These are phyloP conservation scores for Microcyclosporella mali DNA, from an alignment of 2,329 filamentous ascomycete species.

Conservation along the genomic window DNA sequence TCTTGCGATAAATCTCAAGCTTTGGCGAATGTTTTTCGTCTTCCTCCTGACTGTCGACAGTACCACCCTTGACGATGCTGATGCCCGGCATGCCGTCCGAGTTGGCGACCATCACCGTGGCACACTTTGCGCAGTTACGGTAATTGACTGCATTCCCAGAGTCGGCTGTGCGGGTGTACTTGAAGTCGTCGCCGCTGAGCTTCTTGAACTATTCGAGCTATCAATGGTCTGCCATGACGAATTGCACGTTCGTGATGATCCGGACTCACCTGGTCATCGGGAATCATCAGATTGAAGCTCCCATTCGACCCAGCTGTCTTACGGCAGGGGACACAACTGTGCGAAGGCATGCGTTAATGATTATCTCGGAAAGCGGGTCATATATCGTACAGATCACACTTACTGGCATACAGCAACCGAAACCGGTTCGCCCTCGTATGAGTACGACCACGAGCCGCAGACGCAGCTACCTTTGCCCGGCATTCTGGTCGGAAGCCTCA, in stretches of 20 bases:
- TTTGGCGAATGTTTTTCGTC: slow-evolving; percentile 19
- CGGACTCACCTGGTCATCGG: slow-evolving; percentile 22
- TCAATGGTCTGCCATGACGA: slow-evolving; percentile 4
- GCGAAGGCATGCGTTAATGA: too few relatives aligned
- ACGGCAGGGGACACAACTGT: slow-evolving; percentile 29
- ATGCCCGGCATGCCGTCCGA: slow-evolving; percentile 22
- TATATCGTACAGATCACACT: slow-evolving; percentile 3
- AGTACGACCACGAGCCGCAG: slow-evolving; percentile 34
- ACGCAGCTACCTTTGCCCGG: slow-evolving; percentile 21
- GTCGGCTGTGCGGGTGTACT: slow-evolving; percentile 25
- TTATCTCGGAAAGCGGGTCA: too few relatives aligned
- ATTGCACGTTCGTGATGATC: too few relatives aligned
- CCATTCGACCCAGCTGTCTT: slow-evolving; percentile 30
- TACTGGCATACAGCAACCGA: slow-evolving; percentile 13
- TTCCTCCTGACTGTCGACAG: slow-evolving; percentile 26
- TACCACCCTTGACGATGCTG: slow-evolving; percentile 29
- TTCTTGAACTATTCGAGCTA: slow-evolving; percentile 21
- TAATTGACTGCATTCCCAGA: slow-evolving; percentile 29
- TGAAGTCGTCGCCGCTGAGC: slow-evolving; percentile 23
- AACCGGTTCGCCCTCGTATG: slow-evolving; percentile 28
- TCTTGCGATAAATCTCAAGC: slow-evolving; percentile 29
- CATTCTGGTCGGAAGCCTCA: slow-evolving; percentile 9
- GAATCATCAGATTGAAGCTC: slow-evolving; percentile 26
- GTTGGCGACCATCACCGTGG: slow-evolving; percentile 25
- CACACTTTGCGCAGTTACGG: slow-evolving; percentile 27